These are phyloP conservation scores for Phellopilus nigrolimitatus DNA, from an alignment of 1,284 basidiomycete genomes.

Conservation along the genomic window DNA sequence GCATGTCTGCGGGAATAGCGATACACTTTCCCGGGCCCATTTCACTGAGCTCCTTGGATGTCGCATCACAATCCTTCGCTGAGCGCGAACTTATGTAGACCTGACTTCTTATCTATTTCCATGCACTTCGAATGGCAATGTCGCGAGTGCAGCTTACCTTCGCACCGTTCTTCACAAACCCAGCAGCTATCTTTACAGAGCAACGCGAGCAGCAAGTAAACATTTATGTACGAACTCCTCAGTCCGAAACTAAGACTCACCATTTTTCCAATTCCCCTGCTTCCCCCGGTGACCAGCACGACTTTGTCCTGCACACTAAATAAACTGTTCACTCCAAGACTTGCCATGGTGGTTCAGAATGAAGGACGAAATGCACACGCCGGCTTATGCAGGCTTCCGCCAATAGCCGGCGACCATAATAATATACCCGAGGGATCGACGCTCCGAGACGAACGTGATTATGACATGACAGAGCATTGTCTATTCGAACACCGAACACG, in stretches of 20 bases:
- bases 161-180: constrained; percentile 61
- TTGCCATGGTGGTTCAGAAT: constrained; percentile 32
- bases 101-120: constrained; percentile 25
- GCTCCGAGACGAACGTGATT: constrained; percentile 1
- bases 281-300: constrained; percentile 69
- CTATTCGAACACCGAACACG: background rate
- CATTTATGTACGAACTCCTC: background rate
- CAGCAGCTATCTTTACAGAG: constrained; percentile 52
- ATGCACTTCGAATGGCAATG: background rate
- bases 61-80: constrained; percentile 49
- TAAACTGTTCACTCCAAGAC: constrained; percentile 39
- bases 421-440: too few species aligned
- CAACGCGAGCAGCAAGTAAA: background rate
- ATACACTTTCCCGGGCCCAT: constrained; percentile 55
- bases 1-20: constrained; percentile 56
- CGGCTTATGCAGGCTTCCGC: background rate
- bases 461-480: background rate
- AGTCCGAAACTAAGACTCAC: constrained; percentile 31
- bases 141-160: constrained; percentile 36
- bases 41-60: constrained; percentile 50
- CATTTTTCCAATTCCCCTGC: constrained; percentile 67
- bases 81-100: constrained; percentile 70
- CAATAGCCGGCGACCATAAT: too few species aligned
- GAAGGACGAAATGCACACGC: background rate
- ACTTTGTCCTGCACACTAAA: constrained; percentile 60